These are phyloP conservation scores for Puya raimondii DNA, from an alignment of 176 grass and related monocot genomes.

Conservation along the genomic window DNA sequence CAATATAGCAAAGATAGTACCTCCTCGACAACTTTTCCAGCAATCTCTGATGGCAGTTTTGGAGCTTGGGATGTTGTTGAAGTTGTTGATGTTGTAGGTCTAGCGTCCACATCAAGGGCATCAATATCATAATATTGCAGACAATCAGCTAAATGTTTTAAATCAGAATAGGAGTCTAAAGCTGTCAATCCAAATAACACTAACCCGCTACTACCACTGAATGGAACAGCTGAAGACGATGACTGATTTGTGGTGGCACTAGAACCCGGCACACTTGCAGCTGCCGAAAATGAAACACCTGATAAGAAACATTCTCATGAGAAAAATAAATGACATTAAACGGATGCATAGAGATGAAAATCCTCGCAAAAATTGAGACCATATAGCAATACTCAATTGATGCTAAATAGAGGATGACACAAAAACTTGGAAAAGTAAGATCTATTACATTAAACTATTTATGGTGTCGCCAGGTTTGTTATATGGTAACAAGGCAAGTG, in stretches of 20 bases:
- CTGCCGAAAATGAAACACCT: constrained; percentile 44
- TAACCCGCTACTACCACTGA: constrained; percentile 52
- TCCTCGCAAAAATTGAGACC: not conserved
- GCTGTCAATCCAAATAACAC: constrained; percentile 26
- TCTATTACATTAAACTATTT: no score
- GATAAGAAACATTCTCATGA: not conserved
- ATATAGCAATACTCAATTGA: no score
- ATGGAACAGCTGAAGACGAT: constrained; percentile 55
- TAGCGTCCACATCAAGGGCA: constrained; percentile 12
- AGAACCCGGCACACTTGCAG: constrained; percentile 35
- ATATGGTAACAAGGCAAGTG: no score
- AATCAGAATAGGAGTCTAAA: constrained; percentile 1
- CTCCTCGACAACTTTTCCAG: constrained; percentile 89
- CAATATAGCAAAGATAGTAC: constrained; percentile 26
- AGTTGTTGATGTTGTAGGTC: constrained; percentile 35
- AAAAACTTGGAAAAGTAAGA: no score
- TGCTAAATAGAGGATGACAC: no score
- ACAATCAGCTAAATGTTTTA: not conserved
- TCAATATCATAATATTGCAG: constrained; percentile 1
- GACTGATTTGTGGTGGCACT: constrained; percentile 45
- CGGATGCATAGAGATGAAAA: not conserved
- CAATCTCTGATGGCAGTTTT: constrained; percentile 90
- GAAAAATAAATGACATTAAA: not conserved
- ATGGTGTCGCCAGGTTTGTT: no score
- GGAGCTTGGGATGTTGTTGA: constrained; percentile 42